These are phyloP conservation scores for Moelleriella libera DNA, from an alignment of 2,329 filamentous ascomycete genomes.

Conservation along the genomic window DNA sequence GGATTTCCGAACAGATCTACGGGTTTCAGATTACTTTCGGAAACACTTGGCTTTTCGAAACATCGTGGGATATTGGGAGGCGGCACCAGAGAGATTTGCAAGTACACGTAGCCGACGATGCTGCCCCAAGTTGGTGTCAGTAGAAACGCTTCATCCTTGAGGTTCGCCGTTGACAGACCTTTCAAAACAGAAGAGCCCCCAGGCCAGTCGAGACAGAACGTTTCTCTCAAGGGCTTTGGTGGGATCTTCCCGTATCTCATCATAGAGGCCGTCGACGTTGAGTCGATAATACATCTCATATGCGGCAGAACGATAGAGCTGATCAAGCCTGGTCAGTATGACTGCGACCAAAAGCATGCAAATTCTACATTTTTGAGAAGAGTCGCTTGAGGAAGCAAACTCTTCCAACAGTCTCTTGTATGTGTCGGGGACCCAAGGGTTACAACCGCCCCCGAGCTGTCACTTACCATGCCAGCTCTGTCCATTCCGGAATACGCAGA, in stretches of 20 bases:
- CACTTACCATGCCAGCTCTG: slow-evolving; percentile 7
- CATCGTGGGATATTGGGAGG: slow-evolving; percentile 4
- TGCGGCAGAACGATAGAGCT: slow-evolving; percentile 10
- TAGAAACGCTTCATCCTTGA: not conserved
- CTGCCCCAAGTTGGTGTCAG: not conserved
- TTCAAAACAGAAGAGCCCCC: slow-evolving; percentile 9
- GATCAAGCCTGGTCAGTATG: not conserved
- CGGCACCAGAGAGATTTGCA: slow-evolving; percentile 5
- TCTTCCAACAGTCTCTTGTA: no score
- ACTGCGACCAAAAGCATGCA: not conserved
- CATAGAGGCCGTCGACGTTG: slow-evolving; percentile 4
- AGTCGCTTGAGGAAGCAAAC: no score
- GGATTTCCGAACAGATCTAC: slow-evolving; percentile 5
- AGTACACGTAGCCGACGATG: slow-evolving; percentile 5
- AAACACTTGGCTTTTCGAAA: slow-evolving; percentile 2
- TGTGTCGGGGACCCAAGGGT: no score
- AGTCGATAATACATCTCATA: slow-evolving; percentile 8
- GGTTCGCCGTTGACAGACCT: slow-evolving; percentile 5
- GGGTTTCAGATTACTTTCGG: not conserved
- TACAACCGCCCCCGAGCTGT: no score
- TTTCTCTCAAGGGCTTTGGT: not conserved
- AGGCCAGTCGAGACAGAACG: slow-evolving; percentile 6
- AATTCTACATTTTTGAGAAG: not conserved
- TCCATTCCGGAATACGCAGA: slow-evolving; percentile 5
- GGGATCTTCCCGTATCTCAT: slow-evolving; percentile 2